Evolutionary conservation across 2,329 filamentous ascomycete genomes (phyloP), one percentile per base, ranked within the genome.

Genomic region (Fusarium buxicola): DNA sequence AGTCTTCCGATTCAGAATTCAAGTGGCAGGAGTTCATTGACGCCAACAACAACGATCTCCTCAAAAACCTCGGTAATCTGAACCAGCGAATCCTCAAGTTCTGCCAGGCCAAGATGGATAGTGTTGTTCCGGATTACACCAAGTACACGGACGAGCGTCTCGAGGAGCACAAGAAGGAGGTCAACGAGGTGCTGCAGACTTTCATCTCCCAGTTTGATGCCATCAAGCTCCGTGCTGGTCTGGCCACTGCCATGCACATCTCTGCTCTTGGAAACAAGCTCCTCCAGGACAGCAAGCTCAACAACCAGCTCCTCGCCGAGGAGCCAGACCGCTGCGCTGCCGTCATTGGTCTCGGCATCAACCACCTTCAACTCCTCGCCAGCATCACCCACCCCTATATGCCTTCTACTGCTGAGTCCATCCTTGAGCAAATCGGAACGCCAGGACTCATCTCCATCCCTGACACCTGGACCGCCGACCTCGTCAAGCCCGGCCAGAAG

Each of bases 21-120:
- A 90, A 94, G 74, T 97, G 93, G 93, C 86, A 82, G 55, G 85
- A 89, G 40, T 96, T 97, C 77, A 90, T 95, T 61, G 84, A 88
- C 31, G 84, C 86, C 68, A 97, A 97, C 83, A 97, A 97, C 81
- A 93, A 90, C 72, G 92, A 95, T 73, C 84, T 97, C n/a, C 77
- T 91, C 45, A 89, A 89, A 75, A 91, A 90, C 75, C 81, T 91
- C 35, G 89, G 89, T 51, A 92, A 93, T 76, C 86, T 92, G 69
- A 88, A 90, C 73, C 90, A 91, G 77, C 84, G 89, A 51, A 82
- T 91, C 25, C 81, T 92, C 77, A 92, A 92, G 78, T 90, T 92
- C 73, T 84, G 89, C 75, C 88, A 92, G 77, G 83, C 89, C 69
- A 93, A 92, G 76, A 90, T 91, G 74, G 86, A 88, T 58, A 86